Evolutionary conservation across 139 green algal genomes (phyloP), one percentile per base, ranked within the genome.

Genomic region (Tetradesmus lagerheimii): DNA sequence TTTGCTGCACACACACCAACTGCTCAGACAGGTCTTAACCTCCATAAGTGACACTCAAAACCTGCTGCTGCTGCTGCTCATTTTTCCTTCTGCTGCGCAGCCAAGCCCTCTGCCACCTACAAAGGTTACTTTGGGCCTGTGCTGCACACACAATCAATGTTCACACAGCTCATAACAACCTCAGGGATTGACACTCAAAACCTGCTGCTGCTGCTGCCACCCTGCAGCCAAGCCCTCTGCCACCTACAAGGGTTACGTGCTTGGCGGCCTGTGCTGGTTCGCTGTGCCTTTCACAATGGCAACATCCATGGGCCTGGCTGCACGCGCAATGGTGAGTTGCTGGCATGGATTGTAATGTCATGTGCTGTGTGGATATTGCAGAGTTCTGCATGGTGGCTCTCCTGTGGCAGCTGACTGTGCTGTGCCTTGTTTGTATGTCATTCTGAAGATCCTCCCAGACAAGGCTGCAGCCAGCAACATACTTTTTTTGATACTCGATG

Each of bases 221-320:
- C 20, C 57, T 89, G 97, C 96, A 37, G 71, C 71, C 71, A 79
- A 79, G 31, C 96, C 96, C 45, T 97, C 95, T 50, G 94, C 94
- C 43, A 95, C 96, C 35, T 94, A 95, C 93, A 97, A 96, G 90
- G 93, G 94, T 47, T 98, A 98, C 93, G 89, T 98, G 43, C 92
- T 98, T 39, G 96, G 96, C 20, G 96, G 95, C 23, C 85, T 98
- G 18, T 96, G 97, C 89, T 98, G 97, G 97, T 99, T 99, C 93
- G 95, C 96, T 87, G 97, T 99, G 88, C 97, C 97, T 76, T 99
- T 99, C 95, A 96, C 97, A 16, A 93, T 99, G 85, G 97, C 97
- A 53, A 99, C 97, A 74, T 94, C 95, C 89, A 93, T 99, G 79
- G 97, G 97, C 47, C 94, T 99, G 29, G 96, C 91, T 38, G 94